Percentiles rank a stretch among this genome's conserved stretches.
Evolutionary conservation across 2,329 filamentous ascomycete species (phyloP).

Genomic region (Cylindrodendrum hubeiense): DNA sequence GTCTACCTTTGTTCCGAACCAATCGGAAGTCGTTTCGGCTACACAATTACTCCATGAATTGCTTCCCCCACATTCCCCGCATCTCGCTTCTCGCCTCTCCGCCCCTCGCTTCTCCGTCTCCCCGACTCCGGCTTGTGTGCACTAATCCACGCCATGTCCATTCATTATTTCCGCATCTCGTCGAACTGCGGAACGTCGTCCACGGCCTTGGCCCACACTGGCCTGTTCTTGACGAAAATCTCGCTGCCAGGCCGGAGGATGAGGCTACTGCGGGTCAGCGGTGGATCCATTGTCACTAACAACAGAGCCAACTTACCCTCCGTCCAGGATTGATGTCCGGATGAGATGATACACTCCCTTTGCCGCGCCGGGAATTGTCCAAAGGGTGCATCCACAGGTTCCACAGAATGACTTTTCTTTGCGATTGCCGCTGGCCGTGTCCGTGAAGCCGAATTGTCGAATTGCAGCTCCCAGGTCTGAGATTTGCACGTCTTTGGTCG

Average conservation of each 20-base stretch:
- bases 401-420: slow-evolving; percentile 46
- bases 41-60: slow-evolving; percentile 3
- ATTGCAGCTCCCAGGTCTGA: slow-evolving; percentile 12
- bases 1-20: slow-evolving; percentile 1
- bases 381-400: slow-evolving; percentile 42
- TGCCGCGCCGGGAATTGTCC: slow-evolving; percentile 44
- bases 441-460: slow-evolving; percentile 28
- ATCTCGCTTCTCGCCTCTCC: neutral
- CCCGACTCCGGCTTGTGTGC: neutral
- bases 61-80: slow-evolving; percentile 14
- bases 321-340: slow-evolving; percentile 34
- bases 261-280: slow-evolving; percentile 22
- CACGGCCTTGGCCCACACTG: slow-evolving; percentile 38
- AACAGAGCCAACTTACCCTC: slow-evolving; percentile 37
- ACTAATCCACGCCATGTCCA: neutral
- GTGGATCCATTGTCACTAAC: neutral
- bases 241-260: slow-evolving; percentile 40
- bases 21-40: slow-evolving; percentile 17
- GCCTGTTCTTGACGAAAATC: slow-evolving; percentile 45
- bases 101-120: neutral
- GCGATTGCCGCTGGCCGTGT: slow-evolving; percentile 41
- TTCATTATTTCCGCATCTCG: slow-evolving; percentile 40
- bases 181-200: slow-evolving; percentile 43
- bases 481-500: slow-evolving; percentile 26
- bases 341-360: slow-evolving; percentile 41